A percentile compares a stretch with the other conserved stretches of the same genome.
phyloP scores from a whole-genome alignment of 805 yeast species.

The Ogataea naganishii region DNA sequence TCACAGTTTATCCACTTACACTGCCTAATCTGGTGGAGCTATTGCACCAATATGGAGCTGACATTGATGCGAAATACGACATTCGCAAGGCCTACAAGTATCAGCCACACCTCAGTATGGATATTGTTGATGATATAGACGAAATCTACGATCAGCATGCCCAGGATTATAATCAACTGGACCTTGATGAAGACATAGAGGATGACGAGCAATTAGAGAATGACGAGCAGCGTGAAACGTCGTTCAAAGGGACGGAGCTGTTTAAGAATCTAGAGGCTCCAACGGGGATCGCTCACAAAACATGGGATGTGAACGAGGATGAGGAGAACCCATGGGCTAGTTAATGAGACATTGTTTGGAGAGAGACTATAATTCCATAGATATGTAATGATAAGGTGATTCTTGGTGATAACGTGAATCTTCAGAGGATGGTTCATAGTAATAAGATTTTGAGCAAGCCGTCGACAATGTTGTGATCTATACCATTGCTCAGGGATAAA shows the following conservation, averaged over 20 bases:
- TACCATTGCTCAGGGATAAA: no score
- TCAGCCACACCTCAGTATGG: constrained; percentile 68
- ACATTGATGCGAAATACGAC: constrained; percentile 49
- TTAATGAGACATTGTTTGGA: constrained; percentile 11
- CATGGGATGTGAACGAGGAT: constrained; percentile 47
- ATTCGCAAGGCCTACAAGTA: constrained; percentile 43
- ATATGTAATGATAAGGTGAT: no score
- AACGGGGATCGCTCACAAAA: constrained; percentile 38
- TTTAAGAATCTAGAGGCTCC: constrained; percentile 43
- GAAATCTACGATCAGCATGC: constrained; percentile 43
- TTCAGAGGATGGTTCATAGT: no score
- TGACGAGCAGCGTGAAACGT: constrained; percentile 6
- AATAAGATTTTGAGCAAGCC: no score
- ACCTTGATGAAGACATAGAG: constrained; percentile 10
- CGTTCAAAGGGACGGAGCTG: constrained; percentile 33
- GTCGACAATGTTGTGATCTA: no score
- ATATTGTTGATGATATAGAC: constrained; percentile 63
- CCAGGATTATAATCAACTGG: constrained; percentile 14
- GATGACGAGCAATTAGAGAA: constrained; percentile 7
- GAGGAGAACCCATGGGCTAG: constrained; percentile 60
- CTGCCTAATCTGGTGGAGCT: constrained; percentile 72
- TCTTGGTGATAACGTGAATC: no score
- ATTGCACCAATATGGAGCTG: constrained; percentile 69
- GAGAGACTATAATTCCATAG: no score
- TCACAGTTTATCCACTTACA: constrained; percentile 44